Evolutionary conservation across 108 stramenopile species (phyloP), one percentile per base, ranked within the genome.

Genomic region (Asterionellopsis glacialis): DNA sequence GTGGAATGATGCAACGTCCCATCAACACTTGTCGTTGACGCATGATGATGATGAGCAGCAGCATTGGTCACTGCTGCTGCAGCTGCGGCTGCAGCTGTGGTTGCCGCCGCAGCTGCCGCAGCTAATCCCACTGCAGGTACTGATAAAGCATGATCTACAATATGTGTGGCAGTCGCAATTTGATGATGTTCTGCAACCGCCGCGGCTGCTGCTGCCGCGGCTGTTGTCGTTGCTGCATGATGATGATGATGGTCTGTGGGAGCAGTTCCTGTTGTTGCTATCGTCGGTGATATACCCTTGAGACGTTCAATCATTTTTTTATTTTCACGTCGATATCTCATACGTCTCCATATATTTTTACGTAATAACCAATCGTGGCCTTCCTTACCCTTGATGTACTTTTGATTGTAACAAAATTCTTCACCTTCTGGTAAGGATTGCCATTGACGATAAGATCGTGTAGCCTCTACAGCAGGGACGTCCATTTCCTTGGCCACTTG

Each of bases 331-430:
- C 93, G 76, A 64, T 94, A 94, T 1, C 93, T 65, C 93, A 94
- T 94, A 41, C 93, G 68, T 19, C 93, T 65, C 93, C 93, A 94
- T 52, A 94, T 94, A 63, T 91, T 94, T 70, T 94, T 94, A 44
- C 70, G 72, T 18, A 94, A 61, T 38, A 89, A 57, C 89, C 89
- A 91, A 73, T 94, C 93, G 55, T 90, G 85, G n/a, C 71, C 80
- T 41, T 82, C 75, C 40, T 64, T 54, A 3, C 93, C 93, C 65
- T 89, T 91, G 43, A 66, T 64, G 61, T 94, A 94, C n/a, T 72
- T 86, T 68, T 94, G 93, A 67, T 94, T 94, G 80, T 94, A 94
- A n/a, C 73, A 57, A 60, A 90, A 85, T 50, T 67, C 60, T 12
- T 69, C 65, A 18, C 93, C 93, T 28, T 79, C 65, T 6, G 68